Percentiles rank a stretch among this genome's conserved stretches.
These are phyloP conservation scores for Leishmania lainsoni DNA, from an alignment of 208 protist species.

Conservation along the genomic window DNA sequence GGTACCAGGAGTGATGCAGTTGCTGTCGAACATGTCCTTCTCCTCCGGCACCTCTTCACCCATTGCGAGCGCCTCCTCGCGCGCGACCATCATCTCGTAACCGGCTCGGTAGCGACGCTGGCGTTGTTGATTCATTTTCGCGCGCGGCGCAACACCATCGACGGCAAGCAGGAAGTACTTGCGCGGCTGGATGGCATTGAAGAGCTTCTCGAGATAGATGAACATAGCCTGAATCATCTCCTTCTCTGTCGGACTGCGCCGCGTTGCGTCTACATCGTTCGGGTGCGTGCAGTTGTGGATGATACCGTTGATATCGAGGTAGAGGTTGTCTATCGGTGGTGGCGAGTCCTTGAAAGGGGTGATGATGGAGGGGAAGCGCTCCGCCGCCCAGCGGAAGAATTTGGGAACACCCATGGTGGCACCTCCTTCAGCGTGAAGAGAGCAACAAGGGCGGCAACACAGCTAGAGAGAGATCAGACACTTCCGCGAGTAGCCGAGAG, in stretches of 20 bases:
- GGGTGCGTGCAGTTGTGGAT: slow-evolving; percentile 99
- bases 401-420: slow-evolving; percentile 93
- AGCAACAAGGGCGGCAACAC: neutral
- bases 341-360: slow-evolving; percentile 88
- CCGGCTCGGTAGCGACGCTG: slow-evolving; percentile 93
- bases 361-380: slow-evolving; percentile 96
- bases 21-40: slow-evolving; percentile 95
- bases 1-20: slow-evolving; percentile 98
- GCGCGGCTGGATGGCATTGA: slow-evolving; percentile 94
- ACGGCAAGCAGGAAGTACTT: slow-evolving; percentile 98
- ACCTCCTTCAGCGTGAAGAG: neutral
- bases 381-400: slow-evolving; percentile 98
- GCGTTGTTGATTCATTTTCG: slow-evolving; percentile 99
- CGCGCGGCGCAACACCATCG: slow-evolving; percentile 98
- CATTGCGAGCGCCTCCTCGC: slow-evolving; percentile 60
- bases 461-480: slow-evolving; percentile 2
- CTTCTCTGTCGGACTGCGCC: slow-evolving; percentile 90
- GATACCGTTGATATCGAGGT: slow-evolving; percentile 99
- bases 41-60: slow-evolving; percentile 85
- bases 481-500: neutral
- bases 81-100: slow-evolving; percentile 89
- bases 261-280: slow-evolving; percentile 90
- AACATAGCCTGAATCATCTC: slow-evolving; percentile 97
- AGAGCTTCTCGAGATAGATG: slow-evolving; percentile 97
- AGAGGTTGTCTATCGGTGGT: slow-evolving; percentile 98